Evolutionary conservation across 805 yeast species (phyloP), one percentile per base, ranked within the genome.

Genomic region (Citeromyces nyonsensis): DNA sequence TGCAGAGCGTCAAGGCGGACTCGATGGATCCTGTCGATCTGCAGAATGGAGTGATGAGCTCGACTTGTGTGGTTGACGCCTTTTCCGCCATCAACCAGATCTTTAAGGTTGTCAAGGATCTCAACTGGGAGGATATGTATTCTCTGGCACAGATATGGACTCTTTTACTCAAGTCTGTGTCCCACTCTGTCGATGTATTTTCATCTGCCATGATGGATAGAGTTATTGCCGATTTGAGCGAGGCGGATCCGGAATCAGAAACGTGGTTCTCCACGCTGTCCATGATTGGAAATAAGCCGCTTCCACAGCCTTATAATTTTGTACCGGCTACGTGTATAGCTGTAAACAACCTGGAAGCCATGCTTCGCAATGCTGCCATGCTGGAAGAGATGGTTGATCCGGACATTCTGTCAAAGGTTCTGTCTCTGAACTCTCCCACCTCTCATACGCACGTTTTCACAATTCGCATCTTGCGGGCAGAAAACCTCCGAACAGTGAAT

Each of bases 51-150:
- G 56, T 57, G 38, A 57, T 57, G 34, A 54, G 61, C 43, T 73
- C 83, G 38, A 57, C 70, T 2, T 79, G 88, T 0, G 80, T 78
- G 1, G 46, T 66, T 14, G 91, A 81, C 46, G 63, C 79, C 10
- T 77, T 79, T 48, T 61, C 70, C 7, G 59, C 80, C 47, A 62
- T 80, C 25, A 65, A 66, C 36, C 73, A 73, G 33, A 64, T 71
- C 9, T 46, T 79, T 14, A 49, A 54, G 4, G 56, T 77, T 14
- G 54, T 83, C 32, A 56, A 56, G 7, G 59, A 54, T 3, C 57
- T 79, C 25, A 52, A 63, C 0, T 83, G 94, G 93, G 51, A 53
- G 9, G 61, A 76, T 43, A 64, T 59, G 29, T 62, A 56, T 35
- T 84, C 80, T 38, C 48, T 63, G 15, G 76, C 85, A 1, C 59